These are phyloP conservation scores for Begonia peltatifolia DNA, from an alignment of 306 rosid genomes.

Conservation along the genomic window DNA sequence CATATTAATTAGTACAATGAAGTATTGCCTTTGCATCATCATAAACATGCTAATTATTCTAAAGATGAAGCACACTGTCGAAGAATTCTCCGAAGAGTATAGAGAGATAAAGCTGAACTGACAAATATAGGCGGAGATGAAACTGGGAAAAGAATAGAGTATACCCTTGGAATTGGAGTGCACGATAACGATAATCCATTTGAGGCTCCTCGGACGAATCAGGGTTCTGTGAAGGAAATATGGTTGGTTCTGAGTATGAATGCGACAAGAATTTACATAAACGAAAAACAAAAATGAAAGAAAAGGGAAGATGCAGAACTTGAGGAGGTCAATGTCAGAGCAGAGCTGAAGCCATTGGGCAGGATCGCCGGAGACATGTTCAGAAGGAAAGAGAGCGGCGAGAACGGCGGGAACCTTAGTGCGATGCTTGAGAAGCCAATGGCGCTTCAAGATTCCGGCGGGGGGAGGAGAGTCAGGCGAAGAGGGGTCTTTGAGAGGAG, in stretches of 20 bases:
- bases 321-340: slow-evolving; percentile 77
- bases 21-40: too few species aligned
- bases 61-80: too few species aligned
- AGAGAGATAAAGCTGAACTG: too few species aligned
- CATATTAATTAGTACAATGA: too few species aligned
- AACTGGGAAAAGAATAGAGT: neutral
- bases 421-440: slow-evolving; percentile 87
- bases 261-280: neutral
- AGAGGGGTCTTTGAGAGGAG: slow-evolving; percentile 15
- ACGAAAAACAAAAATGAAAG: neutral
- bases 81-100: too few species aligned
- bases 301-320: slow-evolving; percentile 9
- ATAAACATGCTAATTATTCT: too few species aligned
- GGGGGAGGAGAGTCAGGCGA: slow-evolving; percentile 14
- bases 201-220: slow-evolving; percentile 55
- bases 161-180: slow-evolving; percentile 34
- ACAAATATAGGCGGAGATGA: too few species aligned
- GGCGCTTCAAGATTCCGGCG: slow-evolving; percentile 39
- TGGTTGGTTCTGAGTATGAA: neutral
- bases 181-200: slow-evolving; percentile 49
- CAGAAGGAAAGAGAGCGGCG: slow-evolving; percentile 45
- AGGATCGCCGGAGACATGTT: slow-evolving; percentile 65
- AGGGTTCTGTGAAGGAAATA: slow-evolving; percentile 24
- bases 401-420: slow-evolving; percentile 65
- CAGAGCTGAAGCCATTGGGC: slow-evolving; percentile 81